phyloP scores from a whole-genome alignment of 2,329 filamentous ascomycete species.

The Fusarium beomiforme region DNA sequence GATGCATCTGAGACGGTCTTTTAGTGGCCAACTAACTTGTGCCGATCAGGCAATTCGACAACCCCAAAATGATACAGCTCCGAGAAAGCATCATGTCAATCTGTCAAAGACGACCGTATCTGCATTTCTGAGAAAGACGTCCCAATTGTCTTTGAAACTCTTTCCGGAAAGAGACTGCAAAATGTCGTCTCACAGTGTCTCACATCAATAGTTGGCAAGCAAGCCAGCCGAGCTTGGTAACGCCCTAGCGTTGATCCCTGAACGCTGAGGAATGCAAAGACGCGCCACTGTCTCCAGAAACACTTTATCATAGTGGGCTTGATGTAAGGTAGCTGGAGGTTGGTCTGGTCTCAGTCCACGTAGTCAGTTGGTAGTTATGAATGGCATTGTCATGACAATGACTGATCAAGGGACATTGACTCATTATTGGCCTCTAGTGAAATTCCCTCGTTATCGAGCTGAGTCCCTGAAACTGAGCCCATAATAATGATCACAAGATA shows the following conservation, averaged over 20 bases:
- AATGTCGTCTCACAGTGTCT: conserved; percentile 24
- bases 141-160: conserved; percentile 12
- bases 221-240: conserved; percentile 37
- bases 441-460: neutral
- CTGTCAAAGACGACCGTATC: conserved; percentile 14
- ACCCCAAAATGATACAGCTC: conserved; percentile 13
- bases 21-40: conserved; percentile 22
- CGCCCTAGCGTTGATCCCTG: conserved; percentile 32
- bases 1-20: conserved; percentile 14
- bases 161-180: conserved; percentile 27
- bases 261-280: conserved; percentile 25
- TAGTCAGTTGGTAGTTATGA: neutral
- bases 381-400: conserved; percentile 8
- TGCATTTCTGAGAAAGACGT: conserved; percentile 23
- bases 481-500: neutral
- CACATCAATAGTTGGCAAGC: conserved; percentile 1
- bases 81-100: neutral
- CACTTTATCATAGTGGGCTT: conserved; percentile 9
- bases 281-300: conserved; percentile 25
- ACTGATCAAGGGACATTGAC: neutral
- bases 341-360: conserved; percentile 7
- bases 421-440: neutral
- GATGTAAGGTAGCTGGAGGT: conserved; percentile 28
- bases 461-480: conserved; percentile 3
- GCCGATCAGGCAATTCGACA: conserved; percentile 28